Percentiles rank a stretch among this genome's conserved stretches.
These are phyloP conservation scores for Yamagishiella unicocca DNA, from an alignment of 139 green algal species.

Conservation along the genomic window DNA sequence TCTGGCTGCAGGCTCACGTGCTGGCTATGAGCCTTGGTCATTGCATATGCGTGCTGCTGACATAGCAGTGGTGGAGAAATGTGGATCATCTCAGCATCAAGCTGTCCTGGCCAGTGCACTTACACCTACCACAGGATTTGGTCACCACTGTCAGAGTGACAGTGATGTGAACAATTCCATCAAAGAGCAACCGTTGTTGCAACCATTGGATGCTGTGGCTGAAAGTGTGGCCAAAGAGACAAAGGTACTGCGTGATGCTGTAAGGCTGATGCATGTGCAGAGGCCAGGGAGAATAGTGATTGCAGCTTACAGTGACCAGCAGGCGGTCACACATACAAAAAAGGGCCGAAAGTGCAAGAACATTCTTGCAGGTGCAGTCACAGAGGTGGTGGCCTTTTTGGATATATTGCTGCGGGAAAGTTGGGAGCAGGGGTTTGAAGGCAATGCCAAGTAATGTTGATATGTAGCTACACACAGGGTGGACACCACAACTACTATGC, in stretches of 20 bases:
- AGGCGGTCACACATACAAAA: not conserved
- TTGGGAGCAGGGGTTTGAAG: not conserved
- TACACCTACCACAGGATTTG: not conserved
- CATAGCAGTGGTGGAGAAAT: not conserved
- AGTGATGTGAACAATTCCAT: too few species aligned
- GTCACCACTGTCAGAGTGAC: not conserved
- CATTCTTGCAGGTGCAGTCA: constrained; percentile 3
- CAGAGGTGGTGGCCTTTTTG: constrained; percentile 13
- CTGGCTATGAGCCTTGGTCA: not conserved
- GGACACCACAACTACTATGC: too few species aligned
- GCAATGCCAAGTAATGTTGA: not conserved
- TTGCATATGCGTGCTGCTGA: constrained; percentile 1
- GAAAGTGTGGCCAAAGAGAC: not conserved
- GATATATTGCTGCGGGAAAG: not conserved
- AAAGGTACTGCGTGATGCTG: not conserved
- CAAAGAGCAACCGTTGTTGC: constrained; percentile 12
- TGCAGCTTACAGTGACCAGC: not conserved
- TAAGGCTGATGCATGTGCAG: not conserved
- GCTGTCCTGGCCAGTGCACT: too few species aligned
- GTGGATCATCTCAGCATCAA: not conserved
- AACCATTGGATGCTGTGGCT: not conserved
- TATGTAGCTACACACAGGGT: not conserved
- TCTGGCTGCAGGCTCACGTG: not conserved
- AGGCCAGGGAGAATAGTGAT: constrained; percentile 17
- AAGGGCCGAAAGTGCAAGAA: not conserved